Evolutionary conservation across 805 yeast species (phyloP), one percentile per base, ranked within the genome.

Genomic region (Ogataea nakhonphanomensis): DNA sequence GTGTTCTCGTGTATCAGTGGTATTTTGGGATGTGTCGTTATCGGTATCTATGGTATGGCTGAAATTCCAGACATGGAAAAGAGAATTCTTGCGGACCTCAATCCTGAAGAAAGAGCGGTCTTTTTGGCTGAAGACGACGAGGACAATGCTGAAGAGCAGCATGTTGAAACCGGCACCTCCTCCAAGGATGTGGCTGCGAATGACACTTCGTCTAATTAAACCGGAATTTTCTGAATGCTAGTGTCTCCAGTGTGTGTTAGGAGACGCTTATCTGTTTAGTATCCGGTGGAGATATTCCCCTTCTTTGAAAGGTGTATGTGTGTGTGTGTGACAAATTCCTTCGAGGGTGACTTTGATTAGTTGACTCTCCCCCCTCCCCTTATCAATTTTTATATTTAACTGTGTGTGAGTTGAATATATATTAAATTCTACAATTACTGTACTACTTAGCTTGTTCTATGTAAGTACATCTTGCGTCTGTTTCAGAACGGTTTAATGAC

Each of bases 1-100:
- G 91, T 84, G 13, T 91, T 93, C 73, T 87, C 96, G 6, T 78
- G 86, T 71, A 57, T 91, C 53, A 77, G 95, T 35, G 99, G 93
- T 58, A 59, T 87, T 48, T 65, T 87, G 13, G 99, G 99, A 64
- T 68, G 90, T 66, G 70, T 67, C 41, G 74, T 82, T 51, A 86
- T 93, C 57, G 74, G 84, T 35, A 55, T 80, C 62, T 93, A 91
- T 66, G 99, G 99, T 67, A 65, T 85, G 70, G 73, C 88, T 57
- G 98, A 90, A 51, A 73, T 85, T 62, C 75, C 78, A 59, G 71
- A 80, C 62, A 73, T 80, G 39, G 91, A 83, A 60, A 70, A 71
- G 48, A 71, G 72, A 55, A 80, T 84, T 39, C 75, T 76, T 32
- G 69, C 73, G 52, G 79, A 74, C 46, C 67, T 81, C 56, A 69